A percentile compares a stretch with the other conserved stretches of the same genome.
Evolutionary conservation across 208 protist genomes (phyloP).

Genomic region (Trypanosoma mega): DNA sequence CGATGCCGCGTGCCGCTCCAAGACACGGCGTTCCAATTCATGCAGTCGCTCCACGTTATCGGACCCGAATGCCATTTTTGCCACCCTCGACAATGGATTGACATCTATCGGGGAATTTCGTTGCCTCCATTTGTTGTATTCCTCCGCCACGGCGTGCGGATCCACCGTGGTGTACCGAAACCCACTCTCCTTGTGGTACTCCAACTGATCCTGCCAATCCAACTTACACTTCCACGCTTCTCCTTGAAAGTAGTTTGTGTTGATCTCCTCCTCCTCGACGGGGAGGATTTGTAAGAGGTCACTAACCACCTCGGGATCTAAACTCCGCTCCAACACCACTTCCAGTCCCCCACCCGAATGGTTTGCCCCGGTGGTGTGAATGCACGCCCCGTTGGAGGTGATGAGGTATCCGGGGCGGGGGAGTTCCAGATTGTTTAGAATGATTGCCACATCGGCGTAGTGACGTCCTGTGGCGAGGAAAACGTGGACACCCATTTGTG

Average conservation of each 20-base stretch:
- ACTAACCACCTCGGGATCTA: constrained; percentile 10
- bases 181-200: constrained; percentile 17
- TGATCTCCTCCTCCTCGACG: constrained; percentile 18
- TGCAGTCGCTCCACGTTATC: constrained; percentile 22
- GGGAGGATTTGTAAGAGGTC: constrained; percentile 14
- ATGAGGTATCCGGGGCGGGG: constrained; percentile 24
- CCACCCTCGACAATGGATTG: constrained; percentile 24
- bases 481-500: constrained; percentile 9
- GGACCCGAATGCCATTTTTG: constrained; percentile 26
- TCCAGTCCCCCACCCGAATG: constrained; percentile 11
- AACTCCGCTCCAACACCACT: not conserved
- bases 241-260: constrained; percentile 14
- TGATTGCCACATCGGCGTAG: constrained; percentile 13
- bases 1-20: not conserved
- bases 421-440: constrained; percentile 22
- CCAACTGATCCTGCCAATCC: constrained; percentile 9
- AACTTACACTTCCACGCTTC: constrained; percentile 9
- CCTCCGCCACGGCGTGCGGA: constrained; percentile 6
- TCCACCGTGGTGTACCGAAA: constrained; percentile 32
- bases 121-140: constrained; percentile 12
- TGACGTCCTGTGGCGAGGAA: constrained; percentile 28
- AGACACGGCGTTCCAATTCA: constrained; percentile 8
- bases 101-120: not conserved
- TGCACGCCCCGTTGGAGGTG: constrained; percentile 28
- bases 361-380: constrained; percentile 12